These are phyloP conservation scores for Tulasnella sp. DNA, from an alignment of 768 basidiomycete species.

Conservation along the genomic window DNA sequence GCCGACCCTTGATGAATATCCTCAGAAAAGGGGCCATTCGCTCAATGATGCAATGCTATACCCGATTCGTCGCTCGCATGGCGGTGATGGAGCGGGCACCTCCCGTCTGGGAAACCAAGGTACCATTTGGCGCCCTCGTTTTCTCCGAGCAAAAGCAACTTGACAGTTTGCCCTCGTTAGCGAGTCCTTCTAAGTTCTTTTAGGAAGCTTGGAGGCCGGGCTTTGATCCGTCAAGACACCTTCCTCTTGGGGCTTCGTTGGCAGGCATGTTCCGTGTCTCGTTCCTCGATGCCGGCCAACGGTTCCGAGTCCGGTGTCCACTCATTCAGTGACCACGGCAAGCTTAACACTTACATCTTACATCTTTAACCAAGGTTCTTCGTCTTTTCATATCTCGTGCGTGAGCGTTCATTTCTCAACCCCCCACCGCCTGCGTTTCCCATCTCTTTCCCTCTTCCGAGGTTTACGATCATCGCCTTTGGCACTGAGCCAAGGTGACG, in stretches of 20 bases:
- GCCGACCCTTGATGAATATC: background rate
- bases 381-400: background rate
- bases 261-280: constrained; percentile 6
- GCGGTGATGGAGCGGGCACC: background rate
- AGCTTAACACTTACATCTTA: too few species aligned
- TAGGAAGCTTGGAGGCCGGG: background rate
- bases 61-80: background rate
- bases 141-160: background rate
- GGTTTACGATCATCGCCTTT: too few species aligned
- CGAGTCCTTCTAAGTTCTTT: background rate
- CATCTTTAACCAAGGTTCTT: too few species aligned
- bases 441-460: background rate
- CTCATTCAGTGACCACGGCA: background rate
- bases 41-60: background rate
- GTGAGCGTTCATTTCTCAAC: background rate
- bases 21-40: background rate
- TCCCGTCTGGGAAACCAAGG: background rate
- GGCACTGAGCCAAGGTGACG: background rate
- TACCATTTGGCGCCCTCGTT: background rate
- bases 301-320: too few species aligned
- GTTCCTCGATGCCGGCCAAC: background rate
- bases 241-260: background rate
- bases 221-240: background rate
- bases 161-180: background rate
- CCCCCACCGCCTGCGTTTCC: background rate